Conservation (phyloP, 2,329 filamentous ascomycete species). For the Phaeoacremonium minimum region DNA sequence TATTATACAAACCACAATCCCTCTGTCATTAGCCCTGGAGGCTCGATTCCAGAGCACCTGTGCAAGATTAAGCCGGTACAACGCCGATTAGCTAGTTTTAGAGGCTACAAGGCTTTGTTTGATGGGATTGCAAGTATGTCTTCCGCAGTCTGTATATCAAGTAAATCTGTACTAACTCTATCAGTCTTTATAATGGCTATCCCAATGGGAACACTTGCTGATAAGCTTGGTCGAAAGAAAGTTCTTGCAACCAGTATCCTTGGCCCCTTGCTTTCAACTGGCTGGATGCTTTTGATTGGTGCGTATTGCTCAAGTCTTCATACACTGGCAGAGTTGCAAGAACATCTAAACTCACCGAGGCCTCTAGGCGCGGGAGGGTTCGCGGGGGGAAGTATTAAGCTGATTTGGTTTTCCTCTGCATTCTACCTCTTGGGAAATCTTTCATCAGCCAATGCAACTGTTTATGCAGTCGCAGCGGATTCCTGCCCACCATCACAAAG, state of each 20-base stretch:
- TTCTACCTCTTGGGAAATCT: constrained; percentile 11
- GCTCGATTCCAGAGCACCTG: constrained; percentile 1
- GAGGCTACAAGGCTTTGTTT: constrained; percentile 10
- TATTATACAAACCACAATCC: constrained; percentile 2
- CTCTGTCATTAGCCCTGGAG: not conserved
- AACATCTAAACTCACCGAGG: not conserved
- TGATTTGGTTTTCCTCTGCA: constrained; percentile 7
- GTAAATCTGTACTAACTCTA: constrained; percentile 1
- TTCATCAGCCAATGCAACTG: constrained; percentile 10
- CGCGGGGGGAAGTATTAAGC: constrained; percentile 5
- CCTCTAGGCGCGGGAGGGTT: constrained; percentile 5
- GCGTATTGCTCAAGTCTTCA: too few relatives aligned
- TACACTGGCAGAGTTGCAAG: too few relatives aligned
- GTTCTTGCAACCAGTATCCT: constrained; percentile 8
- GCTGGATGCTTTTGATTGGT: constrained; percentile 8
- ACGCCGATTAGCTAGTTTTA: constrained; percentile 7
- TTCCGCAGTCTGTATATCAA: not conserved
- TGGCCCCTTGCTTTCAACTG: constrained; percentile 6
- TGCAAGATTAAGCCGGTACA: constrained; percentile 8
- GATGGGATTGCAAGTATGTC: constrained; percentile 8
- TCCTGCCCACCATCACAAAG: constrained; percentile 8
- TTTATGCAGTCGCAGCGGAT: constrained; percentile 10
- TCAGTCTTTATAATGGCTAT: constrained; percentile 8
- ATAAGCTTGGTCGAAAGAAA: constrained; percentile 9
- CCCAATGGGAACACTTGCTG: constrained; percentile 10